Evolutionary conservation across 2,329 filamentous ascomycete species (phyloP).

Genomic region (Sclerotinia minor): DNA sequence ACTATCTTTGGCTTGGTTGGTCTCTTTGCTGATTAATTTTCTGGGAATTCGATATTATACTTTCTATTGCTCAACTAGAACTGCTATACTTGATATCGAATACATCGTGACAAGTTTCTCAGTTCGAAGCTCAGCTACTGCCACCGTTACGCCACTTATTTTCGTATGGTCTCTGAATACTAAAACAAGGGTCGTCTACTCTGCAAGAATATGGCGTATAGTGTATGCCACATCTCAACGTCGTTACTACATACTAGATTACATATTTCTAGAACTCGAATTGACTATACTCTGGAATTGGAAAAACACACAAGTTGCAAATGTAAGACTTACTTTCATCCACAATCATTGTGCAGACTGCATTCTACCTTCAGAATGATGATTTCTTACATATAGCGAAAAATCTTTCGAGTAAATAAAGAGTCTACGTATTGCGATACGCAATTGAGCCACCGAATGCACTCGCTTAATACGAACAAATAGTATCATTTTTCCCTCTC

Average conservation of each 20-base stretch:
- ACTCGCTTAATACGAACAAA: neutral
- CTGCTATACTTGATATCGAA: neutral
- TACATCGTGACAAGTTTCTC: neutral
- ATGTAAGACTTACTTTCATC: neutral
- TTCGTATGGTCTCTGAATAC: neutral
- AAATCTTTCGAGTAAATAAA: neutral
- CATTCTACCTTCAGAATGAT: neutral
- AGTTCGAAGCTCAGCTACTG: neutral
- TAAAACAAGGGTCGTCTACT: neutral
- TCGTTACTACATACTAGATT: neutral
- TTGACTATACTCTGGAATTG: neutral
- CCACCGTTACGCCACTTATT: neutral
- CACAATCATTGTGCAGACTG: neutral
- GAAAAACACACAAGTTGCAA: neutral
- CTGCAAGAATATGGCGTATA: neutral
- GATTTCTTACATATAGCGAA: neutral
- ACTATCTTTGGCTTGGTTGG: neutral
- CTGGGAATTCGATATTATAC: neutral
- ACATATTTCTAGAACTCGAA: neutral
- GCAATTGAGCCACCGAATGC: neutral
- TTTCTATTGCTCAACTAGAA: too few species aligned
- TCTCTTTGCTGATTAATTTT: rapidly evolving
- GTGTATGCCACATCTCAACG: neutral
- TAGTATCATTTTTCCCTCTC: neutral
- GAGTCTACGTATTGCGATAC: neutral